phyloP scores from a whole-genome alignment of 2,329 filamentous ascomycete species.

The Exophiala oligosperma region DNA sequence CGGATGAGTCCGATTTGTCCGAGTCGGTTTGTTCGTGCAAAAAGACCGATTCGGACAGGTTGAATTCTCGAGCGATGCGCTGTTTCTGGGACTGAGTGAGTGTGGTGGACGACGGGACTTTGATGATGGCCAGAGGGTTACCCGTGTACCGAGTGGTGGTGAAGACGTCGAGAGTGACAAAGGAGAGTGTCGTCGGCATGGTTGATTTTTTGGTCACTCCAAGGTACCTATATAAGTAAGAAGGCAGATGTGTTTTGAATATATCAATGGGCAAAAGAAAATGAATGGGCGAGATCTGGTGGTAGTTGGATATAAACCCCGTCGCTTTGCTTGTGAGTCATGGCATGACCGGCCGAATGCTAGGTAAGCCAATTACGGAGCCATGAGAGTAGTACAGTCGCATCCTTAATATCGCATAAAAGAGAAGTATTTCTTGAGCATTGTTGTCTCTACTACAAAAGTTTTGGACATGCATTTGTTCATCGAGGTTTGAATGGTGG shows the following conservation, averaged over 20 bases:
- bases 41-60: conserved; percentile 59
- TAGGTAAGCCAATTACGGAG: not conserved
- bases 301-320: too few relatives aligned
- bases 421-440: too few relatives aligned
- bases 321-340: not conserved
- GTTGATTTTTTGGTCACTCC: too few relatives aligned
- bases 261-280: not conserved
- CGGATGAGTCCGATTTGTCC: conserved; percentile 27
- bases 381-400: too few relatives aligned
- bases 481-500: too few relatives aligned
- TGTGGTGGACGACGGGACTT: conserved; percentile 39
- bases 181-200: conserved; percentile 28
- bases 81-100: conserved; percentile 53
- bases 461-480: too few relatives aligned
- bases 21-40: conserved; percentile 41
- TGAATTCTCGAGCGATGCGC: conserved; percentile 57
- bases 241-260: not conserved
- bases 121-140: conserved; percentile 59
- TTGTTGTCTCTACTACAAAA: too few relatives aligned
- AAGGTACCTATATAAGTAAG: too few relatives aligned
- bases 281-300: not conserved
- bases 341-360: not conserved
- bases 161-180: conserved; percentile 45
- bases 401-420: too few relatives aligned
- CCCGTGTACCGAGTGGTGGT: conserved; percentile 45